Base-by-base conservation (phyloP, 495 filamentous ascomycete genomes). In the Thozetella sp. region DNA sequence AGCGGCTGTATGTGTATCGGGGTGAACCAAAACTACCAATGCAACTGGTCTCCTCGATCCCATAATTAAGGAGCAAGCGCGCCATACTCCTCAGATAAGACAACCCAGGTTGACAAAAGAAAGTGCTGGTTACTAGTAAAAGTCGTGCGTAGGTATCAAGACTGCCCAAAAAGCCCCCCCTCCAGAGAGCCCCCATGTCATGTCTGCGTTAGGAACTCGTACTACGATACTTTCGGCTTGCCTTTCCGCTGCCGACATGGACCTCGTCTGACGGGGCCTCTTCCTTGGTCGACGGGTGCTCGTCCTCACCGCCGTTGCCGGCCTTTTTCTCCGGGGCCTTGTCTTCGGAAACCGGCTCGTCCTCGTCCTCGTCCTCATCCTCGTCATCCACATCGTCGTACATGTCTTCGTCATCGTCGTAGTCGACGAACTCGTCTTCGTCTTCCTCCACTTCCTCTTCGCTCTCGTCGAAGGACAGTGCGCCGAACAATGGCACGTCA, bases 401-500 rank as follows among this genome's bases (percentile, higher is more conserved):
- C 0, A 48, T 45, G 9, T 61, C 61, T 9, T 66, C 60, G 4
- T 59, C 59, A 25, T 65, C 55, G 40, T 69, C 68, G 6, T 55
- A 52, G 10, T 59, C 62, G 0, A 43, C 62, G 13, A 43, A 51
- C 15, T 30, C 51, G 19, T 53, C 51, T 17, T 53, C 43, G 0
- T 37, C 23, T 15, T 59, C 56, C 24, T 43, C 30, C 61, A 25
- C 60, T 57, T 70, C 70, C 13, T 61, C 67, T 15, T 72, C 72
- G 55, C 70, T 72, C 50, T 70, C 68, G 22, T 74, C 70, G 54
- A 73, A 70, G 15, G 60, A 64, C 45, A 75, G 54, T 23, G 59
- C 59, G 19, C 72, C 69, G 50, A 75, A 52, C 46, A 75, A 23
- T 40, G 71, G 72, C 25, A 75, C 63, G n/a, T 72, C 68, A 25